Percentiles rank a stretch among this genome's conserved stretches.
These are phyloP conservation scores for Globisporangium rhizosaccharum DNA, from an alignment of 352 stramenopile genomes.

Conservation along the genomic window DNA sequence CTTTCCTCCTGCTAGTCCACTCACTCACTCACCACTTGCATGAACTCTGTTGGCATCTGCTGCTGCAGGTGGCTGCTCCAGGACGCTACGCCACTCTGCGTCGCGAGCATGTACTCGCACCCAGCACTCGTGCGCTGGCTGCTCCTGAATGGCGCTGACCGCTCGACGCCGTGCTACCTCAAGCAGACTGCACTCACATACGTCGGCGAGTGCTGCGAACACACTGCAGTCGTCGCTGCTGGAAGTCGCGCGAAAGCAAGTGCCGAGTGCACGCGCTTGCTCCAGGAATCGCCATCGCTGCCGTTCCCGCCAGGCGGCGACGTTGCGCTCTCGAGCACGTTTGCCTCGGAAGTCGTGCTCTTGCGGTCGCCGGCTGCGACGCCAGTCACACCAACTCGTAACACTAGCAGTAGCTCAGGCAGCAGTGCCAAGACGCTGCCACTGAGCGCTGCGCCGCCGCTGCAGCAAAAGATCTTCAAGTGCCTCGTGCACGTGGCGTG, in stretches of 20 bases:
- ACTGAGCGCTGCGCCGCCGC: conserved; percentile 2
- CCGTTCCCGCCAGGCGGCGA: conserved; percentile 22
- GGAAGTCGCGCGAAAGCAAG: conserved; percentile 14
- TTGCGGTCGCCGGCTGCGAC: conserved; percentile 20
- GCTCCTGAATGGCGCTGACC: conserved; percentile 51
- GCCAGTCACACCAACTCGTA: neutral
- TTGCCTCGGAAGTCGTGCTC: conserved; percentile 34
- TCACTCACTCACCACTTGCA: too few relatives aligned
- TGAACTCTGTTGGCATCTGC: neutral
- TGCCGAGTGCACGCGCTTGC: conserved; percentile 33
- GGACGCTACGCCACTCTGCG: conserved; percentile 57
- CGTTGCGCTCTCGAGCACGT: conserved; percentile 33
- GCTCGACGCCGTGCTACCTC: conserved; percentile 42
- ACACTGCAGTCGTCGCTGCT: conserved; percentile 11
- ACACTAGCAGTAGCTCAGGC: neutral
- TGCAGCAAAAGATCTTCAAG: conserved; percentile 51
- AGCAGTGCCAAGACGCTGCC: neutral
- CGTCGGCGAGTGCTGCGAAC: conserved; percentile 51
- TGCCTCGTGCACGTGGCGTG: conserved; percentile 45
- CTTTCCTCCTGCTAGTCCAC: too few relatives aligned
- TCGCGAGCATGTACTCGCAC: conserved; percentile 53
- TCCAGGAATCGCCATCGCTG: conserved; percentile 26
- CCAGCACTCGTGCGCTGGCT: conserved; percentile 50
- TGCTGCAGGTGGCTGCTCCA: conserved; percentile 53
- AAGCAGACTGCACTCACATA: conserved; percentile 40